These are phyloP conservation scores for Phytophthora crassamura DNA, from an alignment of 352 stramenopile genomes.

Conservation along the genomic window DNA sequence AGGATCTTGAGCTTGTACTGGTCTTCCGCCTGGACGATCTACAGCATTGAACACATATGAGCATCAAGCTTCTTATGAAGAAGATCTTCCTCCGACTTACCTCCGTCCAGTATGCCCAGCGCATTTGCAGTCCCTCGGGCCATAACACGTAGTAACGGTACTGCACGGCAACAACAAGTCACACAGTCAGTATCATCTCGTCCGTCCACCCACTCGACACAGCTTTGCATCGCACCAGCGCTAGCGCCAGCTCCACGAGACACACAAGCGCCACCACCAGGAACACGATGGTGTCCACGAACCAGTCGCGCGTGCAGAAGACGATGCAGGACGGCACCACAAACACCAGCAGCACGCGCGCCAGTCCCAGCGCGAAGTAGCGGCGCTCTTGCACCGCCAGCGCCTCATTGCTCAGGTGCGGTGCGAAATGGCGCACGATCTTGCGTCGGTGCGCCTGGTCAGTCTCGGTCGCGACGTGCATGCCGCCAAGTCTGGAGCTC, in stretches of 20 bases:
- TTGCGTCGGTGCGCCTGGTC: conserved; percentile 71
- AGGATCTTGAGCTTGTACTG: conserved; percentile 83
- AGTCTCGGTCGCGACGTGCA: conserved; percentile 41
- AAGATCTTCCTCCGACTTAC: conserved; percentile 27
- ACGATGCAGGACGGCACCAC: conserved; percentile 56
- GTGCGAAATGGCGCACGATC: conserved; percentile 77
- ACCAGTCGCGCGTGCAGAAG: conserved; percentile 58
- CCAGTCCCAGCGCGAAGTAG: conserved; percentile 63
- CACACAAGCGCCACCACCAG: conserved; percentile 62
- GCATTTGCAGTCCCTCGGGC: conserved; percentile 72
- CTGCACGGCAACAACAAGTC: conserved; percentile 31
- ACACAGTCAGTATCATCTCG: conserved; percentile 17
- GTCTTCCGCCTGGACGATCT: conserved; percentile 78
- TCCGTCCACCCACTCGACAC: not conserved
- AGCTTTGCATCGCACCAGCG: conserved; percentile 44
- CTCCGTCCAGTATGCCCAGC: conserved; percentile 79
- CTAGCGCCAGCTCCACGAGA: conserved; percentile 54
- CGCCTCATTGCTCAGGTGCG: conserved; percentile 61
- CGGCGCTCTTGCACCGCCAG: conserved; percentile 59
- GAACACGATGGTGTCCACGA: conserved; percentile 69
- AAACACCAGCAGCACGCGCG: conserved; percentile 60
- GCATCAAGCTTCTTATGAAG: not conserved
- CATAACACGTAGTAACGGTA: conserved; percentile 76
- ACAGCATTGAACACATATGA: not conserved
- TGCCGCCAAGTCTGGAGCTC: not conserved